Base-by-base conservation (phyloP, 768 basidiomycete species). In the Hygrophorus pudorinus region DNA sequence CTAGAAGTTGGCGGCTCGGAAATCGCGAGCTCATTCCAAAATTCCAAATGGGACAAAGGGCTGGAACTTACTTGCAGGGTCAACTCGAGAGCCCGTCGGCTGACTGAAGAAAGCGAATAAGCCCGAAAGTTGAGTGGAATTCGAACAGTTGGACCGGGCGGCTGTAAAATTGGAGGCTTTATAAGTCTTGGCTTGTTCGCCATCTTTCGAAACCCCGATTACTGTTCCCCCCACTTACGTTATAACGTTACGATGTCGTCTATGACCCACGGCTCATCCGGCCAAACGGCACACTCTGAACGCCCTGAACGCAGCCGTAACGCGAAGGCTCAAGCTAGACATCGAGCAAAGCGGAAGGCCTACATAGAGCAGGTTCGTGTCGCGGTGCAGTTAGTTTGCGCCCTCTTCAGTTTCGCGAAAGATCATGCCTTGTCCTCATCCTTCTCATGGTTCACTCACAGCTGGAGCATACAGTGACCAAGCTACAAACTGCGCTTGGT, bases 341-440 rank as follows among this genome's bases (percentile, higher is more conserved):
- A 91, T 70, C 79, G 88, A 48, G 88, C 87, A 60, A 91, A 91
- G 63, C 75, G 88, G 65, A 91, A 91, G 68, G 88, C 88, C 9
- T 91, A 91, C 69, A 89, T 91, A 57, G 86, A 90, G 53, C 85
- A 88, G 74, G 87, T 86, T 42, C 17, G 67, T 55, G 20, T 38
- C 35, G 38, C 40, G 40, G 30, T 21, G 45, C 46, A n/a, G n/a
- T n/a, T n/a, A n/a, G 14, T 38, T 30, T 38, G 42, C 18, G 14
- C 45, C 13, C 12, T 41, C 41, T 38, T 13, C 38, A 30, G 16
- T 32, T 32, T 40, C 50, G 44, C 46, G 47, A 48, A 39, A 16
- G 13, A 32, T 17, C 38, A 28, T 41, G 9, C 31, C 6, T 24
- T 13, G 20, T 16, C 39, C 20, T 20, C 31, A 40, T 17, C 7